Evolutionary conservation across 192 early-diverging fungal species (phyloP).

Genomic region (Podila epicladia): DNA sequence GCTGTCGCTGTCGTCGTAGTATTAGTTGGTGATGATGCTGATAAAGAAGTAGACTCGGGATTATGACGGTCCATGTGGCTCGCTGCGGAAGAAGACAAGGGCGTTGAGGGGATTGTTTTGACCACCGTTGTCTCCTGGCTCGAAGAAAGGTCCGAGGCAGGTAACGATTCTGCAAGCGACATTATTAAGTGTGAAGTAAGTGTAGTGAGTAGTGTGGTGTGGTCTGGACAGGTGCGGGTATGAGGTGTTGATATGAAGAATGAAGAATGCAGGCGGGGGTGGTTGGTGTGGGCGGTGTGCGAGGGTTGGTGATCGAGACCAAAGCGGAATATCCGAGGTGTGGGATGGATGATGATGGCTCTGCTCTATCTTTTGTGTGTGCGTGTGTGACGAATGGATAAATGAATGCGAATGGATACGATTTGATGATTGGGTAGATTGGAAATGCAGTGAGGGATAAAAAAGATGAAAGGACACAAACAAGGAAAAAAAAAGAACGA

Average conservation of each 20-base stretch:
- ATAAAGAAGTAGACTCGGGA: neutral
- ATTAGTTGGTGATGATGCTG: neutral
- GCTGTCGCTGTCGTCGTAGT: neutral
- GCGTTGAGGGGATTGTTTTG: neutral
- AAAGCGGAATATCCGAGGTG: neutral
- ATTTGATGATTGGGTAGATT: constrained; percentile 7
- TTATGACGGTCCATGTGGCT: neutral
- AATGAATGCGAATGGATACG: neutral
- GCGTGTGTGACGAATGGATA: neutral
- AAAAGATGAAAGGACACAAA: neutral
- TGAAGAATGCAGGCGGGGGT: neutral
- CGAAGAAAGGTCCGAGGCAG: neutral
- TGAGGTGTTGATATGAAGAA: neutral
- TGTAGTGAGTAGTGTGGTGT: too few species aligned
- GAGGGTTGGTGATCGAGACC: neutral
- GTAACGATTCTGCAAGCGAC: constrained; percentile 4
- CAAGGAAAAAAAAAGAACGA: too few species aligned
- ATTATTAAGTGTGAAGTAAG: neutral
- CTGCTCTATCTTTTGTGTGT: neutral
- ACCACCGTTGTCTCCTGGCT: neutral
- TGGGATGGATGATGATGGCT: neutral
- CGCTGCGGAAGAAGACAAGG: constrained; percentile 6
- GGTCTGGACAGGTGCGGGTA: neutral
- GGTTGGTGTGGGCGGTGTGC: neutral
- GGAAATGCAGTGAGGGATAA: neutral